Base-by-base conservation (phyloP, 225 moss, liverwort and hornwort species). In the Bryoerythrophyllum caledonicum region DNA sequence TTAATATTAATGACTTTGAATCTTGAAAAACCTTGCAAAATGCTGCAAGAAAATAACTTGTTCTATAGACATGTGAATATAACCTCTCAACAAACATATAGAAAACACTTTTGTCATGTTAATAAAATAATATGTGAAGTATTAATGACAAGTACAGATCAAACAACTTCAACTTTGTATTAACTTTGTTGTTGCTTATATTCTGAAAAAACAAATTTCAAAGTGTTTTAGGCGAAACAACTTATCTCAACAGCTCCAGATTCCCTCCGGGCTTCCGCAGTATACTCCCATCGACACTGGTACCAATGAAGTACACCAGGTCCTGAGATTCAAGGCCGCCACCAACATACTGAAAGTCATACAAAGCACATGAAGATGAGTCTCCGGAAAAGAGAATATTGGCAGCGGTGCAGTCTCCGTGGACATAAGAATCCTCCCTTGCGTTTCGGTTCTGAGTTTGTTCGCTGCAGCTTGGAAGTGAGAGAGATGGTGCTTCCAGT, bases 261-360 rank as follows among this genome's bases (percentile, higher is more conserved):
- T 81, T 81, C 8, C 70, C 87, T 24, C 79, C 79, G 43, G 67
- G 76, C 81, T 79, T 84, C 2, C 81, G 84, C 26, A 87, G 79
- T 59, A 87, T 60, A 12, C 79, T 73, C 35, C 87, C 81, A 62
- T 84, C 87, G 24, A 82, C 44, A 23, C 87, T 84, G 9, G 87
- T 87, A 2, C 87, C 84, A 0, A 87, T 70, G 65, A 87, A 87
- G 74, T 87, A 87, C 2, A 87, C 87, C 25, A 87, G 60, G 24
- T 87, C 87, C 67, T 87, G 87, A 19, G 78, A 84, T 34, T 79
- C 87, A 0, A 87, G 77, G 15, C 87, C 87, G 43, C 84, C 78
- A 1, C 87, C 87, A 1, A 87, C 87, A 11, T 87, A 87, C 79
- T 84, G 87, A 25, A 87, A 87, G 58, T 87, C 87, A 8, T 84